Base-by-base conservation (phyloP, 1,139 yeast species). In the Diutina sp. region DNA sequence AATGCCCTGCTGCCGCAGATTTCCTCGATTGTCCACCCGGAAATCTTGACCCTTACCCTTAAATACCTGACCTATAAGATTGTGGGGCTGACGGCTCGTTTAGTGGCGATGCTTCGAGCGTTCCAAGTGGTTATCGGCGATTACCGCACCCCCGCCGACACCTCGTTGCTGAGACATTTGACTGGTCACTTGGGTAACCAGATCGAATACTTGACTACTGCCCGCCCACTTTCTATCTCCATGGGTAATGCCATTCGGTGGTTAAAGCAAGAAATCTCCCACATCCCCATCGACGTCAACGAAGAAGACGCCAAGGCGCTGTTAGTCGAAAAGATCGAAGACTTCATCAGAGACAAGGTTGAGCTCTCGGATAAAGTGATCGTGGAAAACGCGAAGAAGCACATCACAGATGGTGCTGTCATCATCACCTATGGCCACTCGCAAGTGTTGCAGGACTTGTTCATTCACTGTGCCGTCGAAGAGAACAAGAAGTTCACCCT, bases 201-300 rank as follows among this genome's bases (percentile, higher is more conserved):
- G 70, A 95, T 95, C 62, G 99, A 93, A 66, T 90, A 87, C 62
- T 75, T 95, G 63, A 93, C 90, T 65, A 83, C 91, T 11, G 93
- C 97, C 1, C 82, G 99, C 61, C 98, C 98, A 0, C 76, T 95
- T 58, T 84, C 95, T 58, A 88, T 91, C 9, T 82, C 96, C 1
- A 95, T 95, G 99, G 99, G 99, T 56, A 93, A 91, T 71, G 95
- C 98, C 3, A 95, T 95, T 61, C 82, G 99, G 64, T 90, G 97
- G 96, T 77, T 95, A 61, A 95, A 95, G 67, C 98, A 91, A 71
- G 95, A 89, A 67, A 93, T 95, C 58, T 85, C 97, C 0, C 79
- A 82, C 57, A 82, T 86, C 57, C 81, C 88, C 55, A 82, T 87
- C 58, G 95, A 87, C 61, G 75, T 83, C 35, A 74, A 83, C 16